Evolutionary conservation across 352 stramenopile species (phyloP), one percentile per base, ranked within the genome.

Genomic region (Plasmopara viticola): DNA sequence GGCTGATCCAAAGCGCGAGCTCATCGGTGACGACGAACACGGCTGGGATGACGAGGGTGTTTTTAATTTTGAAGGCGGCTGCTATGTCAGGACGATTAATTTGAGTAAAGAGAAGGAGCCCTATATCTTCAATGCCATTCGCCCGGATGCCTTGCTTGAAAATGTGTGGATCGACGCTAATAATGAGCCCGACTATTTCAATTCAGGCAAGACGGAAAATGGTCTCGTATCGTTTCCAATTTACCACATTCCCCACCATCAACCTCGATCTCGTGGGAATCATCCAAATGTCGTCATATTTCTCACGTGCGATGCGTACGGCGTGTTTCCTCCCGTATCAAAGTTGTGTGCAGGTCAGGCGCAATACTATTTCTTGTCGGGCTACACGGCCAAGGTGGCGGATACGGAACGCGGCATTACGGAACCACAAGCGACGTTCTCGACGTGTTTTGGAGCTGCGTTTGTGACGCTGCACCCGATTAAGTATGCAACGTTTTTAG

Each of bases 21-120:
- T 88, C 20, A 90, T 90, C 37, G 79, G 79, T 20, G 79, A 90
- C 48, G 79, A 90, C 54, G 96, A 98, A 70, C 95, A 99, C 77
- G 95, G 96, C 58, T 99, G 95, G 95, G 94, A 98, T 60, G 82
- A 98, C 61, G 74, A 97, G 68, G 96, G 96, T 50, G 86, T 99
- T 48, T 99, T 98, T 79, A 99, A 99, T 82, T 98, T 99, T 70
- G 96, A 99, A 70, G 96, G 96, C 56, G 96, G 96, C 20, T 99
- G 96, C 74, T 99, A 99, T 69, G 95, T 95, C 62, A 99, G 99
- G 87, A 98, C 94, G 29, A 98, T 98, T 71, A 92, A 98, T 68
- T 72, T 99, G 60, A 87, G 69, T 47, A 74, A 91, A 57, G 84
- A 97, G 70, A 98, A 96, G 60, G 96, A 99, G 70, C 96, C 96